Evolutionary conservation across 805 yeast species (phyloP).

Genomic region (Pichia occidentalis): DNA sequence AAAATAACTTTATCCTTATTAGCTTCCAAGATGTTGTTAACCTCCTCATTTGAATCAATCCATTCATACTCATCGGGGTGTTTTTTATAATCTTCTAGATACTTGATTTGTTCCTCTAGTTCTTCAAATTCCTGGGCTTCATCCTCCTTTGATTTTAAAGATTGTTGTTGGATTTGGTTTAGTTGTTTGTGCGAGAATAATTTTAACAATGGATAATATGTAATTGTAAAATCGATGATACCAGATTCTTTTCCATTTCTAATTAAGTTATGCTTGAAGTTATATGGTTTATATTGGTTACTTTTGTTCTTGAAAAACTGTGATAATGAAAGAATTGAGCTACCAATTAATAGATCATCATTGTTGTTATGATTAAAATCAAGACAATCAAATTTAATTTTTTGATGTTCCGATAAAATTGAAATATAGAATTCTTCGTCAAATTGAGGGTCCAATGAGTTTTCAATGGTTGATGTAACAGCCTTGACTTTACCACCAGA

Average conservation of each 20-base stretch:
- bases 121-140: constrained; percentile 36
- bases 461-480: constrained; percentile 47
- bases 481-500: constrained; percentile 53
- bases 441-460: constrained; percentile 51
- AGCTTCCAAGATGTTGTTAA: constrained; percentile 27
- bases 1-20: constrained; percentile 37
- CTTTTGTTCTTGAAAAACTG: constrained; percentile 11
- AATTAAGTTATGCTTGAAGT: constrained; percentile 8
- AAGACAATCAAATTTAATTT: constrained; percentile 49
- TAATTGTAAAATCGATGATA: constrained; percentile 43
- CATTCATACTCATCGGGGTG: constrained; percentile 62
- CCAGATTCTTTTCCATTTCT: constrained; percentile 34
- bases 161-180: constrained; percentile 36
- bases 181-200: constrained; percentile 55
- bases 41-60: constrained; percentile 40
- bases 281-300: constrained; percentile 12
- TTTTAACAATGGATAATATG: constrained; percentile 61
- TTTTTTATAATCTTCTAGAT: constrained; percentile 46
- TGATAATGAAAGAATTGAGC: constrained; percentile 34
- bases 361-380: constrained; percentile 61
- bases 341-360: constrained; percentile 56
- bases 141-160: constrained; percentile 33
- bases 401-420: constrained; percentile 53
- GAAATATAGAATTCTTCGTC: constrained; percentile 57
- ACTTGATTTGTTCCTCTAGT: constrained; percentile 39